These are phyloP conservation scores for Caryocar brasiliense DNA, from an alignment of 441 rosid species.

Conservation along the genomic window DNA sequence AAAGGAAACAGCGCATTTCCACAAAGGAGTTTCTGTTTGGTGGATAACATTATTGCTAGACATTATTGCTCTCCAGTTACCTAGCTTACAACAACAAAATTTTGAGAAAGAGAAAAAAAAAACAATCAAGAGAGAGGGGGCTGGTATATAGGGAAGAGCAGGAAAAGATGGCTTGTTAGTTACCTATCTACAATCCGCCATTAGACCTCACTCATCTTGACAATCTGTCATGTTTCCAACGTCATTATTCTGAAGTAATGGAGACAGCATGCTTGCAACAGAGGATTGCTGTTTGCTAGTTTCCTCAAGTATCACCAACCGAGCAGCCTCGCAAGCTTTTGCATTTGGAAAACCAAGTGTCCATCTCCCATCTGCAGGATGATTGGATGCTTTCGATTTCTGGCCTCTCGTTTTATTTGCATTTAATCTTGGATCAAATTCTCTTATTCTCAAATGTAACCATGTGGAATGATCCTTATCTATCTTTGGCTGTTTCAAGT, in stretches of 20 bases:
- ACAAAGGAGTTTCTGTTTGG: too few relatives aligned
- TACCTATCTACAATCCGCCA: conserved; percentile 14
- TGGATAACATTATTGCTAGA: too few relatives aligned
- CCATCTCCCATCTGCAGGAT: conserved; percentile 48
- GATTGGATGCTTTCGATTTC: conserved; percentile 15
- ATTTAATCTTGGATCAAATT: conserved; percentile 37
- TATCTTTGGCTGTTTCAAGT: conserved; percentile 42
- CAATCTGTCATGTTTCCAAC: conserved; percentile 13
- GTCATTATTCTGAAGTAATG: conserved; percentile 21
- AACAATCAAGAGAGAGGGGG: not conserved
- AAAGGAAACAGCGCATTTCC: too few relatives aligned
- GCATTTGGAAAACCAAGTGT: conserved; percentile 49
- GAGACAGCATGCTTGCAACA: conserved; percentile 27
- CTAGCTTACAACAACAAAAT: conserved; percentile 7
- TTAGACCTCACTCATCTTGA: conserved; percentile 15
- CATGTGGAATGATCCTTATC: conserved; percentile 54
- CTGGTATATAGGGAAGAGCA: too few relatives aligned
- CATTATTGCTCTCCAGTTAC: not conserved
- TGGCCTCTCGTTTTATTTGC: conserved; percentile 19
- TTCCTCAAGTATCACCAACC: conserved; percentile 33
- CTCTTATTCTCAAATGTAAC: conserved; percentile 58
- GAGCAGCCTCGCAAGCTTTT: conserved; percentile 45
- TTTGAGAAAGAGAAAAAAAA: not conserved
- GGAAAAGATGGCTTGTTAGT: conserved; percentile 1
- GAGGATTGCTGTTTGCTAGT: conserved; percentile 34